Evolutionary conservation across 352 stramenopile genomes (phyloP), one percentile per base, ranked within the genome.

Genomic region (Globisporangium nunn): DNA sequence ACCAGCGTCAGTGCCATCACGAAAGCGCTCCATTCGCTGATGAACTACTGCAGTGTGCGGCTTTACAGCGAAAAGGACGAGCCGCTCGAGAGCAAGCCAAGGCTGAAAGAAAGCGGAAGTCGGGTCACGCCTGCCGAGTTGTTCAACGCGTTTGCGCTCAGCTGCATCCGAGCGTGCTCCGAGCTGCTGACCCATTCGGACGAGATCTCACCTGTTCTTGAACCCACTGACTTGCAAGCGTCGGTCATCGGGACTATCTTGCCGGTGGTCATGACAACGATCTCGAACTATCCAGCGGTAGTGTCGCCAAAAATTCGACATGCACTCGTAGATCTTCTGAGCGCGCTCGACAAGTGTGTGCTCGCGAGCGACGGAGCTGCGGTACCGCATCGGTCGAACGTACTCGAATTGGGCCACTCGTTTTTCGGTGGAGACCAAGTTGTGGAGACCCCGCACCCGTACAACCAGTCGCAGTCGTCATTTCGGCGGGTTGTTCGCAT

Each of bases 391-490:
- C 37, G 61, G 0, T 56, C 35, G 54, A 29, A 29, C 17, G 39
- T 6, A 12, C 44, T 14, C 23, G 45, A 55, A 39, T 52, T 49
- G 33, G 51, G 56, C 46, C 56, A 63, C 28, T 50, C 64, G 11
- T 75, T 70, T n/a, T 81, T 78, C 28, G 67, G 63, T 52, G 67
- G 66, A 3, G 55, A 72, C 28, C 75, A 74, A 58, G 59, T 84
- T 12, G 67, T 90, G 15, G 79, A 92, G 59, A 87, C 71, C 33
- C 45, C 68, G 2, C 81, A 92, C 60, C 81, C 81, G 31, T 92
- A 90, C 65, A 82, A 61, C 37, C 66, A 78, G 47, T 73, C 58
- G 11, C 75, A 88, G 50, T 68, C 78, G 40, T 67, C 78, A 15
- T 75, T 88, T 59, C 74, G 78, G 5, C 78, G 81, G 46, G 71